These are phyloP conservation scores for Pilasporangium apinafurcum DNA, from an alignment of 352 stramenopile genomes.

Conservation along the genomic window DNA sequence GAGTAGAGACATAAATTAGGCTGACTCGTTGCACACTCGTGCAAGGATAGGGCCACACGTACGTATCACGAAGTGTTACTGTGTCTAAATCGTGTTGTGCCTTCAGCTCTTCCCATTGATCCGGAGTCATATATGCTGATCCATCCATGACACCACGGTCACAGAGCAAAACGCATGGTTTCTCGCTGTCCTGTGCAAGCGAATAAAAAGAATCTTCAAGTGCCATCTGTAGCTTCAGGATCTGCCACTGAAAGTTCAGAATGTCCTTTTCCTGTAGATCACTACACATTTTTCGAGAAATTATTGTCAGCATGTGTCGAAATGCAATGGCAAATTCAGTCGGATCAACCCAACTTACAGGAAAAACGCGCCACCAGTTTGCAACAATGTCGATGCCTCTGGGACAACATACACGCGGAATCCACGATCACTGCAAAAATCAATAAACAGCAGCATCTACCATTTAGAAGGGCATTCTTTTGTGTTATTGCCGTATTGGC, in stretches of 20 bases:
- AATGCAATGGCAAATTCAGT: not conserved
- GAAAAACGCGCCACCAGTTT: conserved; percentile 90
- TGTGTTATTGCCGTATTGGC: too few species aligned
- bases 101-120: conserved; percentile 89
- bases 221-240: conserved; percentile 78
- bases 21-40: too few species aligned
- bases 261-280: conserved; percentile 80
- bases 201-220: conserved; percentile 83
- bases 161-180: conserved; percentile 91
- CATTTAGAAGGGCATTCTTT: too few species aligned
- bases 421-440: conserved; percentile 82
- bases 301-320: not conserved
- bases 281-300: conserved; percentile 1
- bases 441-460: too few species aligned
- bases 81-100: conserved; percentile 74
- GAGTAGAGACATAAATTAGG: too few species aligned
- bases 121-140: conserved; percentile 88
- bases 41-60: too few species aligned
- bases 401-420: conserved; percentile 95
- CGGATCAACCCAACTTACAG: conserved; percentile 27
- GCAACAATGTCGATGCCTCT: conserved; percentile 94
- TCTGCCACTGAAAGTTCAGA: conserved; percentile 87
- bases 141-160: conserved; percentile 96
- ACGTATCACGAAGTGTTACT: conserved; percentile 80
- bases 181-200: conserved; percentile 70